phyloP scores from a whole-genome alignment of 257 asterid genomes.

The Asclepias syriaca region DNA sequence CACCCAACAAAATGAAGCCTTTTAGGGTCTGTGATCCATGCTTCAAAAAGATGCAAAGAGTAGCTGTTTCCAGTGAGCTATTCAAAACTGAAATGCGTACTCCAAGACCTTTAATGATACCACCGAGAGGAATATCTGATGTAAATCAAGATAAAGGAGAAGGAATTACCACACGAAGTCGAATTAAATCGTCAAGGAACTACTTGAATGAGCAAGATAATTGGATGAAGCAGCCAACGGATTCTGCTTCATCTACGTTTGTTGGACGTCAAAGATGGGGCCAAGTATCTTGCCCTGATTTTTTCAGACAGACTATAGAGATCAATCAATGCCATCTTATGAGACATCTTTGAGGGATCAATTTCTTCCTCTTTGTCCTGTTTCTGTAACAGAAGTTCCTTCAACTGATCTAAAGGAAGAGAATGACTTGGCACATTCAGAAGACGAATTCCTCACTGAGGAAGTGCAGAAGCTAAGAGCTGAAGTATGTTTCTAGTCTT shows the following conservation, averaged over 20 bases:
- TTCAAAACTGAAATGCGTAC: conserved; percentile 19
- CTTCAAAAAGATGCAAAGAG: conserved; percentile 30
- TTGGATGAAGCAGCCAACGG: conserved; percentile 17
- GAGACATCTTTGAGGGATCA: conserved; percentile 13
- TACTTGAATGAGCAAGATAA: conserved; percentile 19
- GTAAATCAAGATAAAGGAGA: conserved; percentile 30
- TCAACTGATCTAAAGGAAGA: conserved; percentile 13
- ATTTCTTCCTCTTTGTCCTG: conserved; percentile 15
- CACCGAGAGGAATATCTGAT: conserved; percentile 17
- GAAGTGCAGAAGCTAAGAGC: conserved; percentile 34
- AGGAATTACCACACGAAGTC: conserved; percentile 23
- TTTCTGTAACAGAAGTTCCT: conserved; percentile 17
- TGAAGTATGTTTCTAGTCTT: conserved; percentile 29
- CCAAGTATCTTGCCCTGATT: conserved; percentile 36
- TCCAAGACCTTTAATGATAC: conserved; percentile 29
- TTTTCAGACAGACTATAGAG: conserved; percentile 21
- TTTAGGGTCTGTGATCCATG: conserved; percentile 44
- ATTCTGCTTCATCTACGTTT: conserved; percentile 12
- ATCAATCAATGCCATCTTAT: conserved; percentile 11
- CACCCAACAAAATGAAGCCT: conserved; percentile 34
- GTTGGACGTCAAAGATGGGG: conserved; percentile 42
- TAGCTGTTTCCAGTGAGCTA: conserved; percentile 18
- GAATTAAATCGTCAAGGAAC: conserved; percentile 20
- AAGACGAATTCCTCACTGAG: conserved; percentile 22
- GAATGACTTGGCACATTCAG: conserved; percentile 20